phyloP scores from a whole-genome alignment of 192 early-diverging fungal genomes.

The Linnemannia exigua region DNA sequence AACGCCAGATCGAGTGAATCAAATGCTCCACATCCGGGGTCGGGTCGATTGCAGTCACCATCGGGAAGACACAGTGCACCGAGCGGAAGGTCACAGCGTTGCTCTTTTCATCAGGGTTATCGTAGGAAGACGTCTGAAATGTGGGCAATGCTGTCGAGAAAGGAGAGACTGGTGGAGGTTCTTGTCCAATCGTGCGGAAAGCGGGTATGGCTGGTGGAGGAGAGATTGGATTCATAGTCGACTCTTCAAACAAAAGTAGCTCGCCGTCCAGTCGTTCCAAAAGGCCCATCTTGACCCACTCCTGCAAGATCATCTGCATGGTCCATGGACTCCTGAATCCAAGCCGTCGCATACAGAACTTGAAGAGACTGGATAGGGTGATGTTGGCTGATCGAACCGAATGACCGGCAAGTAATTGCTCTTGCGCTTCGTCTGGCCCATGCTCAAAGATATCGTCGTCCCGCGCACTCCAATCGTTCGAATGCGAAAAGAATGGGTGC shows the following conservation, averaged over 20 bases:
- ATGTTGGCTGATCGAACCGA: slow-evolving; percentile 26
- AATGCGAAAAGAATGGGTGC: slow-evolving; percentile 14
- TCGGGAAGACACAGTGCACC: slow-evolving; percentile 63
- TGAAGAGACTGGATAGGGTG: slow-evolving; percentile 20
- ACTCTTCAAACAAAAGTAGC: slow-evolving; percentile 32
- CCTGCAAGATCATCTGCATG: slow-evolving; percentile 61
- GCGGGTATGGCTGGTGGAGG: background rate
- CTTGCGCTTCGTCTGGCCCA: slow-evolving; percentile 17
- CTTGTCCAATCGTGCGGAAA: background rate
- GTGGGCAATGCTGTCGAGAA: background rate
- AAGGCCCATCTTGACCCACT: slow-evolving; percentile 68
- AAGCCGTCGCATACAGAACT: slow-evolving; percentile 45
- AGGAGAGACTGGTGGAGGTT: background rate
- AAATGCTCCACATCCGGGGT: slow-evolving; percentile 65
- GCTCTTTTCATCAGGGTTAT: background rate
- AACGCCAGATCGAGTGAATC: slow-evolving; percentile 63
- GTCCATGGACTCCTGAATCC: slow-evolving; percentile 51
- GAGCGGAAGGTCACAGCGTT: background rate
- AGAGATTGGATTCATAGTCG: background rate
- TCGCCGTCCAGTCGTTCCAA: slow-evolving; percentile 67
- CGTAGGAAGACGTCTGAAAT: slow-evolving; percentile 31
- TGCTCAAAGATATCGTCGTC: slow-evolving; percentile 36
- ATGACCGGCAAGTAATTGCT: slow-evolving; percentile 19
- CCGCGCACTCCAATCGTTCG: background rate
- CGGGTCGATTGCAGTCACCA: slow-evolving; percentile 66